phyloP scores from a whole-genome alignment of 345 rosid species.

The Pistacia integerrima region DNA sequence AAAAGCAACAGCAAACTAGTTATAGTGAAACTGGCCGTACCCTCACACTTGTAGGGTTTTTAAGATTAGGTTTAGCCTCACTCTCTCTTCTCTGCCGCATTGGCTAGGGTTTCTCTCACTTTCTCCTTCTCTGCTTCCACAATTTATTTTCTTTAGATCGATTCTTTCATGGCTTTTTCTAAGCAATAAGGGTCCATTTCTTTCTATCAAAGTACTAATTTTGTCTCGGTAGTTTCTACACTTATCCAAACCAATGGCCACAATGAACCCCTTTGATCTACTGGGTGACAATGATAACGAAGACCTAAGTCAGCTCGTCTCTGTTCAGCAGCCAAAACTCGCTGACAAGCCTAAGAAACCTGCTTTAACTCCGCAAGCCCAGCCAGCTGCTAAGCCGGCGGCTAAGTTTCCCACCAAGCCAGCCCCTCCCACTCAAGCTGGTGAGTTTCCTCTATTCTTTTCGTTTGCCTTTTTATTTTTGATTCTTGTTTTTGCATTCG shows the following conservation, averaged over 20 bases:
- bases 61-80: constrained; percentile 34
- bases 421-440: constrained; percentile 76
- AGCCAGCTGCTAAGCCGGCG: constrained; percentile 42
- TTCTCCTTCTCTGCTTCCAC: constrained; percentile 9
- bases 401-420: constrained; percentile 87
- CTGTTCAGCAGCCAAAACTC: constrained; percentile 42
- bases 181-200: constrained; percentile 28
- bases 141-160: constrained; percentile 3
- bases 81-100: constrained; percentile 46
- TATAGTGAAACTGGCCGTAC: constrained; percentile 24
- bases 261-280: constrained; percentile 86
- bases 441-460: constrained; percentile 36
- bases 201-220: neutral
- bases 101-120: constrained; percentile 47
- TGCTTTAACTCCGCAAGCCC: constrained; percentile 37
- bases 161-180: constrained; percentile 36
- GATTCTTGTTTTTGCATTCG: neutral
- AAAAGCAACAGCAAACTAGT: neutral
- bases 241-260: constrained; percentile 54
- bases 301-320: constrained; percentile 69
- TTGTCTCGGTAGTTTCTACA: constrained; percentile 8
- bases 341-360: constrained; percentile 67
- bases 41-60: constrained; percentile 39
- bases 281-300: constrained; percentile 79
- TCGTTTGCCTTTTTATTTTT: neutral